Percentiles rank a stretch among this genome's conserved stretches.
phyloP scores from a whole-genome alignment of 768 basidiomycete species.

The Leccinum incarnatum region DNA sequence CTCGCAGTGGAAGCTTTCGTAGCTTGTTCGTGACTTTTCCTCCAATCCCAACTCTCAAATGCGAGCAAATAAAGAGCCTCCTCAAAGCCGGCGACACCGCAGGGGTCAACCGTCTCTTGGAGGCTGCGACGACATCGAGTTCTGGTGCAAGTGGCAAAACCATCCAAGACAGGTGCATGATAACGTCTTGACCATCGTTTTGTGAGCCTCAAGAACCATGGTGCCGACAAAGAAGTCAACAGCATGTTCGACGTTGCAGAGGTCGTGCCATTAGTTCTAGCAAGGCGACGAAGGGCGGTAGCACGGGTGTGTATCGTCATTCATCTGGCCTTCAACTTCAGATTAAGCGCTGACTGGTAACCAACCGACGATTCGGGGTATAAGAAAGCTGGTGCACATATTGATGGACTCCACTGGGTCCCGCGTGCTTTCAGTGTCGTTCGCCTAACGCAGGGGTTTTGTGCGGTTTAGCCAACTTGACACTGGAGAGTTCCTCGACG shows the following conservation, averaged over 20 bases:
- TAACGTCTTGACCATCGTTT: not conserved
- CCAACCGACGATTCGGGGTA: conserved; percentile 35
- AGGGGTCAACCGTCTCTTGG: conserved; percentile 44
- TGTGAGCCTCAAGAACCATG: conserved; percentile 32
- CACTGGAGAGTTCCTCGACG: conserved; percentile 60
- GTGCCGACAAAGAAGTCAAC: conserved; percentile 22
- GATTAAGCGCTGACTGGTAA: not conserved
- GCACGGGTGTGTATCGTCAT: conserved; percentile 30
- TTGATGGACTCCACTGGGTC: conserved; percentile 31
- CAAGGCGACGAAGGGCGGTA: conserved; percentile 40
- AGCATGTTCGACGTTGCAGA: conserved; percentile 41
- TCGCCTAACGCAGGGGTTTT: no score
- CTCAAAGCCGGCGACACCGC: conserved; percentile 33
- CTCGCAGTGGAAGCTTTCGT: no score
- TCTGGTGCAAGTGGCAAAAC: conserved; percentile 45
- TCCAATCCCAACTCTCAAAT: no score
- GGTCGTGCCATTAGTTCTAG: conserved; percentile 42
- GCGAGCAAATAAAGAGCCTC: conserved; percentile 10
- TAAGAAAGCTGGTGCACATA: conserved; percentile 34
- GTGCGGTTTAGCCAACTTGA: conserved; percentile 33
- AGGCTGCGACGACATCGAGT: conserved; percentile 47
- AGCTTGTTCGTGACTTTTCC: no score
- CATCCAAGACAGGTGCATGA: not conserved
- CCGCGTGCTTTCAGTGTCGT: not conserved
- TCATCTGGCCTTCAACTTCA: no score